Conservation (phyloP, 176 grass and related monocot species). For the Triticum turgidum region DNA sequence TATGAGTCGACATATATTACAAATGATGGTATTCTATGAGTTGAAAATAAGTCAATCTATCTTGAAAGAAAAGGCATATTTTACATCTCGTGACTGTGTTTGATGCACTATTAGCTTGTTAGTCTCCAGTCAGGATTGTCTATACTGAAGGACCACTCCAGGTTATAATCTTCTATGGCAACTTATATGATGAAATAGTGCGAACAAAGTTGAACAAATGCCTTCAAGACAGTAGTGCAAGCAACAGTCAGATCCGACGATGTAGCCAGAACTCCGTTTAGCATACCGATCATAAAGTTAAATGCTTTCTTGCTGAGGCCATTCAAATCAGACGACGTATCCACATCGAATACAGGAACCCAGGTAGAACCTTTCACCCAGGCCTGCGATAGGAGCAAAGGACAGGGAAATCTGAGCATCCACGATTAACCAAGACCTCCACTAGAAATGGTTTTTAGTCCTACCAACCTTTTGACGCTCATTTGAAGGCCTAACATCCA, state of each 20-base stretch:
- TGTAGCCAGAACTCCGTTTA: neutral
- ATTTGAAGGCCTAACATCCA: constrained; percentile 88
- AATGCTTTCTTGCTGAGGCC: constrained; percentile 62
- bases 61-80: neutral
- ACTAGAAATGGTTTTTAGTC: neutral
- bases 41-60: neutral
- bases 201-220: neutral
- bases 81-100: neutral
- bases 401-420: neutral
- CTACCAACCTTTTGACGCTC: constrained; percentile 74
- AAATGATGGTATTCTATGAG: neutral
- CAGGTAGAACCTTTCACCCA: constrained; percentile 94
- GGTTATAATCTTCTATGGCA: neutral
- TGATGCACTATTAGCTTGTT: neutral
- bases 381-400: constrained; percentile 46
- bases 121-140: neutral
- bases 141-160: neutral
- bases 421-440: neutral
- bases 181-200: neutral
- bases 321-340: constrained; percentile 44
- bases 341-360: constrained; percentile 94
- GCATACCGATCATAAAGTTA: constrained; percentile 89
- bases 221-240: neutral
- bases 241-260: neutral
- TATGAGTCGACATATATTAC: neutral